A percentile compares a stretch with the other conserved stretches of the same genome.
These are phyloP conservation scores for Akanthomyces lecanii DNA, from an alignment of 2,329 filamentous ascomycete species.

Conservation along the genomic window DNA sequence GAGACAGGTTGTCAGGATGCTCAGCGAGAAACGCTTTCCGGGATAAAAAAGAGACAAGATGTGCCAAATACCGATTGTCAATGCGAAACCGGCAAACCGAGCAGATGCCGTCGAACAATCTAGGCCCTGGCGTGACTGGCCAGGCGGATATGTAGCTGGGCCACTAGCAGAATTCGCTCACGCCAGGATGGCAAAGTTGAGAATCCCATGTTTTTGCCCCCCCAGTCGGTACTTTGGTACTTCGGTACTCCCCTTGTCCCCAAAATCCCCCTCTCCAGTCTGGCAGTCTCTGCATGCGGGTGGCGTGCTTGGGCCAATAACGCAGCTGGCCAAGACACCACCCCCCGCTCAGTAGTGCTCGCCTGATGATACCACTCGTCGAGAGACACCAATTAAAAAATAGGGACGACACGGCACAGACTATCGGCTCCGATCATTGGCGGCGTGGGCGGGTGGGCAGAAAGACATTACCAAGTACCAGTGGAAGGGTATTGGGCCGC, in stretches of 20 bases:
- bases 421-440: neutral
- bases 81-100: neutral
- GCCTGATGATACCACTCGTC: neutral
- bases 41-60: neutral
- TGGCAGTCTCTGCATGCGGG: neutral
- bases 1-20: too few species aligned
- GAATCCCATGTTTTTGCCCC: constrained; percentile 6
- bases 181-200: constrained; percentile 10
- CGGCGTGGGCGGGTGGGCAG: neutral
- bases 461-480: too few species aligned
- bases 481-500: too few species aligned
- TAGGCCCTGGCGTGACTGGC: neutral
- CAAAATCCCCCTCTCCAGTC: neutral
- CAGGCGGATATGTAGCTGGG: neutral
- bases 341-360: neutral
- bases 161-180: neutral
- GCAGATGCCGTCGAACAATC: neutral
- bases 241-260: neutral
- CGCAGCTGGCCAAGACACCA: neutral
- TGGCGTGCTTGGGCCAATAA: constrained; percentile 1
- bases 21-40: too few species aligned
- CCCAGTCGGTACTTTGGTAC: neutral
- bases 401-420: neutral
- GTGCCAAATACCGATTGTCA: neutral
- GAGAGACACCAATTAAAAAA: neutral